Conservation (phyloP, 345 rosid species). For the Heritiera fomes region DNA sequence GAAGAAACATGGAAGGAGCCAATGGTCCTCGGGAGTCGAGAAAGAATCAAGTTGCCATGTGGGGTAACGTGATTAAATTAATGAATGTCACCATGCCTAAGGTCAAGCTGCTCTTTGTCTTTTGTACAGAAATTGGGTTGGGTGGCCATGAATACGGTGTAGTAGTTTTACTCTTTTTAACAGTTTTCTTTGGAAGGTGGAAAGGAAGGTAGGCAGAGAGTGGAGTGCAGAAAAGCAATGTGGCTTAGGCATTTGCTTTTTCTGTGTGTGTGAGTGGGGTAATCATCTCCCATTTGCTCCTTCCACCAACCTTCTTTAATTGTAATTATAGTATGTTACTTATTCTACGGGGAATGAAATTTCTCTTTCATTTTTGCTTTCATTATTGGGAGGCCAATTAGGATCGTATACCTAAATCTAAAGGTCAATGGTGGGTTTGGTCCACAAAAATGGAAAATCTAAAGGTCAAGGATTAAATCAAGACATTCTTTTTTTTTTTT, state of each 20-base stretch:
- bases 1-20: neutral
- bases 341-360: neutral
- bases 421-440: no score
- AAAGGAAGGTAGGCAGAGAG: slow-evolving; percentile 24
- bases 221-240: slow-evolving; percentile 32
- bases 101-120: neutral
- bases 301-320: neutral
- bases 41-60: neutral
- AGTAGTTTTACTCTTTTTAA: no score
- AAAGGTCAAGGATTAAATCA: no score
- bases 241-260: neutral
- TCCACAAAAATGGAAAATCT: no score
- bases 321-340: slow-evolving; percentile 1
- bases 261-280: neutral
- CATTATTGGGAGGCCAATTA: neutral
- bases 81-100: neutral
- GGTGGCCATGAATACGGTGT: no score
- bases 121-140: neutral
- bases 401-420: neutral
- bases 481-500: no score
- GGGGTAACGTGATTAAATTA: neutral
- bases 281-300: slow-evolving; percentile 27
- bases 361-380: neutral
- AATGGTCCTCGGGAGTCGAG: neutral
- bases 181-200: neutral